Conservation (phyloP, 495 filamentous ascomycete genomes). For the Aspergillus ostianus region DNA sequence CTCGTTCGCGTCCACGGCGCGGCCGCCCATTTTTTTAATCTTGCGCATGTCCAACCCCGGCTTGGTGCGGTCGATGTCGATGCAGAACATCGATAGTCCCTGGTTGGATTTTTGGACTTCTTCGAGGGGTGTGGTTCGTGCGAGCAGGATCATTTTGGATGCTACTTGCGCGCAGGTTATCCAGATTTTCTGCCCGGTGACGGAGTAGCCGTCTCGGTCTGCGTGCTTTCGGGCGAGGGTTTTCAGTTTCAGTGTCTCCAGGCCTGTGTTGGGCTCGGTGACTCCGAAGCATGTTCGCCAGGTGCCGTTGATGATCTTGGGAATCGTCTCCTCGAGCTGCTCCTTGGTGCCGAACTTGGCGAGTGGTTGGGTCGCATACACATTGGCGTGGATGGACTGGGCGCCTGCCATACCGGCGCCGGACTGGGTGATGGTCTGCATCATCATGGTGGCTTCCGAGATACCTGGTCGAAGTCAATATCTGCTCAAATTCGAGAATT, state of each 20-base stretch:
- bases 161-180: slow-evolving; percentile 79
- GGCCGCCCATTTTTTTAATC: slow-evolving; percentile 80
- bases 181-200: slow-evolving; percentile 81
- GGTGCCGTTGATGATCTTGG: slow-evolving; percentile 65
- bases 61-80: slow-evolving; percentile 60
- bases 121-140: slow-evolving; percentile 67
- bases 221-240: slow-evolving; percentile 54
- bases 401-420: slow-evolving; percentile 78
- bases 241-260: slow-evolving; percentile 68
- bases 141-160: slow-evolving; percentile 73
- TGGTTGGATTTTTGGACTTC: slow-evolving; percentile 64
- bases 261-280: slow-evolving; percentile 63
- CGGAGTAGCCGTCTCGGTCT: slow-evolving; percentile 52
- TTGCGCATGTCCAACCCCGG: slow-evolving; percentile 60
- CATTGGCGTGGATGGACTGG: slow-evolving; percentile 72
- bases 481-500: slow-evolving; percentile 10
- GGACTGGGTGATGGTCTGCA: slow-evolving; percentile 76
- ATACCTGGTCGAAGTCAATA: slow-evolving; percentile 53
- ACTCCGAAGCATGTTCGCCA: slow-evolving; percentile 74
- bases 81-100: slow-evolving; percentile 74
- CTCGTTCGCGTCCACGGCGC: slow-evolving; percentile 79
- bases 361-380: slow-evolving; percentile 76
- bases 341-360: slow-evolving; percentile 64
- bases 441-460: slow-evolving; percentile 80
- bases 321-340: slow-evolving; percentile 60